Evolutionary conservation across 768 basidiomycete genomes (phyloP).

Genomic region (Naganishia friedmannii): DNA sequence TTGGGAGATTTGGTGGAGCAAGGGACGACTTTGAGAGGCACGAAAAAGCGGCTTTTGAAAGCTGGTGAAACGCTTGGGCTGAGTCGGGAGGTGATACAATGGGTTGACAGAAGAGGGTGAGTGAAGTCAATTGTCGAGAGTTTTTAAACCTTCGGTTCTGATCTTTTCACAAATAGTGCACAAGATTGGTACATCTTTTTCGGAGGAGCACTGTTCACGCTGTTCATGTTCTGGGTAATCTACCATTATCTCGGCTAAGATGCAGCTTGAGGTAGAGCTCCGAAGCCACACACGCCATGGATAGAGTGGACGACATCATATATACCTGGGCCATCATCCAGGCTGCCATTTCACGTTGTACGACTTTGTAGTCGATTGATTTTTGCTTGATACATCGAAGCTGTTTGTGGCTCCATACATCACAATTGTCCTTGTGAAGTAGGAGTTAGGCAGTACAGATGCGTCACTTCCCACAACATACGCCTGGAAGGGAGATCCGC

Average conservation of each 20-base stretch:
- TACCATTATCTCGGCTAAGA: conserved; percentile 74
- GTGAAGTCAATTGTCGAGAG: conserved; percentile 38
- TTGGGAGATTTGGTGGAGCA: conserved; percentile 90
- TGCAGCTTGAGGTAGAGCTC: background rate
- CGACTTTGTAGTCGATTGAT: background rate
- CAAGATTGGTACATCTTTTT: conserved; percentile 95
- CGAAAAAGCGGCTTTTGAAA: conserved; percentile 76
- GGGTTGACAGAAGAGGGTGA: conserved; percentile 92
- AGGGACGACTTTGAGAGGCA: conserved; percentile 84
- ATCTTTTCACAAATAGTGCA: conserved; percentile 59
- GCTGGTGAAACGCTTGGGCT: conserved; percentile 92
- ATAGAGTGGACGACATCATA: background rate
- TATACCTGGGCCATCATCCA: background rate
- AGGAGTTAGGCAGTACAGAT: no score
- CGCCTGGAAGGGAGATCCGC: background rate
- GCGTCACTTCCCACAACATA: no score
- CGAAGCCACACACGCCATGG: background rate
- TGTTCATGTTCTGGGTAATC: conserved; percentile 89
- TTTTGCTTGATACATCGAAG: background rate
- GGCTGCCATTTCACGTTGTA: background rate
- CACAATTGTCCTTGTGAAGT: no score
- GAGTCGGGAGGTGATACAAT: conserved; percentile 89
- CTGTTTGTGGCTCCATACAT: no score
- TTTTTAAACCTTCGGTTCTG: background rate
- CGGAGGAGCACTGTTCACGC: conserved; percentile 77